phyloP scores from a whole-genome alignment of 2,329 filamentous ascomycete genomes.

The Grosmannia huntii region DNA sequence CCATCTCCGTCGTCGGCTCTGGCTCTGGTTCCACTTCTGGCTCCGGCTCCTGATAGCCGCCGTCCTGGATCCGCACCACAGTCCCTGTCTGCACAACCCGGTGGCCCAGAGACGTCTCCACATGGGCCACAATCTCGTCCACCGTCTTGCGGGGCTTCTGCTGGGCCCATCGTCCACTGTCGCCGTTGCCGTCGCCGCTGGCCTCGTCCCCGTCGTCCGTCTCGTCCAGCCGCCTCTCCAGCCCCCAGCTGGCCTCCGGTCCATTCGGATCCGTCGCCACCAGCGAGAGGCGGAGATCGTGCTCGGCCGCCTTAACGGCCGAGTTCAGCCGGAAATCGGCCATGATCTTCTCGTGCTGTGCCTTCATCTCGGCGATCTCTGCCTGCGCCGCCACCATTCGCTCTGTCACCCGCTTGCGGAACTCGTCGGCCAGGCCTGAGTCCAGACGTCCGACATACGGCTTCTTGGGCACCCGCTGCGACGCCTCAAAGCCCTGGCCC shows the following conservation, averaged over 20 bases:
- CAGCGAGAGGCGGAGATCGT: conserved; percentile 53
- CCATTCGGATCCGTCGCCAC: conserved; percentile 30
- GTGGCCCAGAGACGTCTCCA: conserved; percentile 59
- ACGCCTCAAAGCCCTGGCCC: conserved; percentile 37
- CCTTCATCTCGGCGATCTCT: conserved; percentile 77
- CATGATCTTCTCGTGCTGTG: conserved; percentile 63
- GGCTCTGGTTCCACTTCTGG: conserved; percentile 21
- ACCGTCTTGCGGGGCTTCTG: conserved; percentile 40
- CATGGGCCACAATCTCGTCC: conserved; percentile 60
- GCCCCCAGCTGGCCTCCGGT: conserved; percentile 47
- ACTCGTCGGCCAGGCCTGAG: conserved; percentile 67
- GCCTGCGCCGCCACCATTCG: conserved; percentile 60
- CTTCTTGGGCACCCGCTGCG: conserved; percentile 35
- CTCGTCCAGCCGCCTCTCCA: conserved; percentile 44
- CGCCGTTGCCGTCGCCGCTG: conserved; percentile 14
- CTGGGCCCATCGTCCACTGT: conserved; percentile 13
- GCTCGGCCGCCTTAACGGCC: conserved; percentile 60
- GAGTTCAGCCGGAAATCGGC: conserved; percentile 61
- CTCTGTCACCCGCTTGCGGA: conserved; percentile 63
- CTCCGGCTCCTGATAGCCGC: conserved; percentile 56
- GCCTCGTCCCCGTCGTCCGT: conserved; percentile 28
- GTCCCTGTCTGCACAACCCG: conserved; percentile 51
- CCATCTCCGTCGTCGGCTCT: conserved; percentile 15
- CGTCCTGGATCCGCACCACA: conserved; percentile 62
- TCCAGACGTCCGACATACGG: conserved; percentile 57